These are phyloP conservation scores for Fagus sylvatica DNA, from an alignment of 306 rosid genomes.

Conservation along the genomic window DNA sequence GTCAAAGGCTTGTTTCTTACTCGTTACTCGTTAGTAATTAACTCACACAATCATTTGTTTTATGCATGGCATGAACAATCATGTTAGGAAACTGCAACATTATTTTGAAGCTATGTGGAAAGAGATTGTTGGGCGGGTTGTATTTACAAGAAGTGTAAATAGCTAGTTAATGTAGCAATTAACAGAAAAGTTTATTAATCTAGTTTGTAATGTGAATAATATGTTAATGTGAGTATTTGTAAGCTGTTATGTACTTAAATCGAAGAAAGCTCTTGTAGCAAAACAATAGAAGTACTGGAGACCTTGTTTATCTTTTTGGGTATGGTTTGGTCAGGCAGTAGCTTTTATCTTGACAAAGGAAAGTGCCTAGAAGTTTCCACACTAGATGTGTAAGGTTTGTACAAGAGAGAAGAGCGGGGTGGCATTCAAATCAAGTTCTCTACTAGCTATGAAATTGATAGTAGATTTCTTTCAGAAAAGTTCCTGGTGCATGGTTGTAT, in stretches of 20 bases:
- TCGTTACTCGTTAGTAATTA: too few relatives aligned
- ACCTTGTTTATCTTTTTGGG: neutral
- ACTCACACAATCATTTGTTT: too few relatives aligned
- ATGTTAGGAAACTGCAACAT: too few relatives aligned
- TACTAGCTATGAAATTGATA: neutral
- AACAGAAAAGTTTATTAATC: too few relatives aligned
- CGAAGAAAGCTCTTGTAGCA: neutral
- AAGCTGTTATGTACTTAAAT: too few relatives aligned
- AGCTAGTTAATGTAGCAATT: too few relatives aligned
- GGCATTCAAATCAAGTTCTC: neutral
- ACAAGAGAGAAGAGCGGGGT: slow-evolving; percentile 6
- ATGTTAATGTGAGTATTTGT: too few relatives aligned
- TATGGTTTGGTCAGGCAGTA: neutral
- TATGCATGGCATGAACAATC: too few relatives aligned
- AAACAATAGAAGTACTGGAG: neutral
- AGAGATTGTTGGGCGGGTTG: too few relatives aligned
- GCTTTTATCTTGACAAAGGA: neutral
- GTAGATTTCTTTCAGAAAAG: neutral
- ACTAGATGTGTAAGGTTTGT: neutral
- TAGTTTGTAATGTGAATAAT: too few relatives aligned
- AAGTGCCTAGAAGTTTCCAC: slow-evolving; percentile 33
- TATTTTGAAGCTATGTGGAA: too few relatives aligned
- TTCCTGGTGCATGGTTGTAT: neutral
- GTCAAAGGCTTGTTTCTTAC: neutral
- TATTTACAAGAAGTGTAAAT: too few relatives aligned